phyloP scores from a whole-genome alignment of 73 alveolate species.

The Diophrys appendiculata region DNA sequence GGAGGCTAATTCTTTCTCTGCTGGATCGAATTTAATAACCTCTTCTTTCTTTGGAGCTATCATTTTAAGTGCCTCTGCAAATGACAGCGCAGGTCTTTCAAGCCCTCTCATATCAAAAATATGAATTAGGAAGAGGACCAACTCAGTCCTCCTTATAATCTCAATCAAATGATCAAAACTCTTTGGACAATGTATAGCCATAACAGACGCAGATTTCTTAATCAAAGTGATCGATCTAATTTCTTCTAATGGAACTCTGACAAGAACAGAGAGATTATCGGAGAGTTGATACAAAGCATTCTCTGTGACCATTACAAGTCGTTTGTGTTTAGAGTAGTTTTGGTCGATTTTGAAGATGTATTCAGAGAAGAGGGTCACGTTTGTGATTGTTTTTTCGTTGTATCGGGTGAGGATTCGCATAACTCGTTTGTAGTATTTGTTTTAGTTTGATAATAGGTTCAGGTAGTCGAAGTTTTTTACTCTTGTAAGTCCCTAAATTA shows the following conservation, averaged over 20 bases:
- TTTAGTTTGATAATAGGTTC: slow-evolving; percentile 11
- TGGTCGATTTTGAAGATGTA: slow-evolving; percentile 38
- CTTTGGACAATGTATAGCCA: slow-evolving; percentile 47
- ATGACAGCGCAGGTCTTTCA: slow-evolving; percentile 22
- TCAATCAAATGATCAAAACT: slow-evolving; percentile 44
- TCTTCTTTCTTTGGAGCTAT: slow-evolving; percentile 25
- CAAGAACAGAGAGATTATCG: slow-evolving; percentile 34
- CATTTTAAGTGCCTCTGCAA: slow-evolving; percentile 39
- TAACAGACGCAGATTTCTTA: slow-evolving; percentile 42
- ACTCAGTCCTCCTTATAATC: slow-evolving; percentile 53
- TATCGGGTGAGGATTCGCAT: slow-evolving; percentile 4
- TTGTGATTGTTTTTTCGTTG: slow-evolving; percentile 8
- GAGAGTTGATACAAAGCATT: slow-evolving; percentile 35
- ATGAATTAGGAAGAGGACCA: slow-evolving; percentile 43
- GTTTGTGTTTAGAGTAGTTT: slow-evolving; percentile 12
- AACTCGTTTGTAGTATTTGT: slow-evolving; percentile 47
- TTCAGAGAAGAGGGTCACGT: slow-evolving; percentile 37
- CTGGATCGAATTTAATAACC: slow-evolving; percentile 47
- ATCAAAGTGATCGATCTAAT: slow-evolving; percentile 40
- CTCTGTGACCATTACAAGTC: slow-evolving; percentile 38
- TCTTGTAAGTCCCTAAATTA: slow-evolving; percentile 25
- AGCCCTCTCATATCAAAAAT: slow-evolving; percentile 22
- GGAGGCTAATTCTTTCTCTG: slow-evolving; percentile 10
- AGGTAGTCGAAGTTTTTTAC: slow-evolving; percentile 56
- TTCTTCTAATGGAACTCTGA: slow-evolving; percentile 33